These are phyloP conservation scores for Rhododendron griersonianum DNA, from an alignment of 148 eudicot genomes.

Conservation along the genomic window DNA sequence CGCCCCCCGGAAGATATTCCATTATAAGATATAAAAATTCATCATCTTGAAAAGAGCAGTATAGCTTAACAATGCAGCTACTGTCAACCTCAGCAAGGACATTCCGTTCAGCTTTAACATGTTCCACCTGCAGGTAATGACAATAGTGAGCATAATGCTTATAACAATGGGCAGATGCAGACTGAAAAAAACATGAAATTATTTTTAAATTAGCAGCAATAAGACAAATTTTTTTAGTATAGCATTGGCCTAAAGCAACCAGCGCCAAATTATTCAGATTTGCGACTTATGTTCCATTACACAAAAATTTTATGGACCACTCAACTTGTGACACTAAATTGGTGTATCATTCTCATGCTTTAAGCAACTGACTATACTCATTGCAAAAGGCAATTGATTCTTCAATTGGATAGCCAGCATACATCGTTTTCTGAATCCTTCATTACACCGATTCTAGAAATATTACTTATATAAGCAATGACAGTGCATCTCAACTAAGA, in stretches of 20 bases:
- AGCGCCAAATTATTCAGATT: neutral
- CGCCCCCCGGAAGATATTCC: slow-evolving; percentile 47
- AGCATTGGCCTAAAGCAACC: neutral
- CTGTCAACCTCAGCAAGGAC: slow-evolving; percentile 40
- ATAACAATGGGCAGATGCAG: neutral
- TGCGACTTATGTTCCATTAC: neutral
- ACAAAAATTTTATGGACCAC: neutral
- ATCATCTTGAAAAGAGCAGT: slow-evolving; percentile 13
- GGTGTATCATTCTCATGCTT: neutral
- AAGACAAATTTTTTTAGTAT: neutral
- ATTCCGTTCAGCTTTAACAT: slow-evolving; percentile 39
- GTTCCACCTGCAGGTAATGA: slow-evolving; percentile 26
- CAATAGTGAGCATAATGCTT: neutral
- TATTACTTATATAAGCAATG: neutral
- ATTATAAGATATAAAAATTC: slow-evolving; percentile 37
- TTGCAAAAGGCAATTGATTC: neutral
- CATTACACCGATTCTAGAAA: neutral
- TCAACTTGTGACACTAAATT: neutral
- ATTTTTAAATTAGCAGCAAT: neutral
- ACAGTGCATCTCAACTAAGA: neutral
- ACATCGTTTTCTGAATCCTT: neutral
- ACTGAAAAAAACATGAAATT: neutral
- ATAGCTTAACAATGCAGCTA: slow-evolving; percentile 32
- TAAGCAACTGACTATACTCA: neutral
- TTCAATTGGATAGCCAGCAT: neutral